phyloP scores from a whole-genome alignment of 2,329 filamentous ascomycete genomes.

The Arachnomyces sp. region DNA sequence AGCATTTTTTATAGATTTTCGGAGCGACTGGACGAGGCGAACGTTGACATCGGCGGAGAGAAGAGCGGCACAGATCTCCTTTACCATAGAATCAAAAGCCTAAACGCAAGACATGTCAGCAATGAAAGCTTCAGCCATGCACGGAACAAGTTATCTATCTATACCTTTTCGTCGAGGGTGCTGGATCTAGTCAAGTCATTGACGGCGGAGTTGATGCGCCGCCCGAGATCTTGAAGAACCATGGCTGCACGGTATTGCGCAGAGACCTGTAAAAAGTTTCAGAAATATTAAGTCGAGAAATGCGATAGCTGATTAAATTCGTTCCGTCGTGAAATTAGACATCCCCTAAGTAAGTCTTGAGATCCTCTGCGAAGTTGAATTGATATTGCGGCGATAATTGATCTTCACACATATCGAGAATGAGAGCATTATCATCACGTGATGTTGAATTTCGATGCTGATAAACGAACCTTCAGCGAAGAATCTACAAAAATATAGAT shows the following conservation, averaged over 20 bases:
- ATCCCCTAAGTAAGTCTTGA: background rate
- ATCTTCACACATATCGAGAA: too few relatives aligned
- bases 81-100: conserved; percentile 97
- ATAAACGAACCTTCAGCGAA: conserved; percentile 1
- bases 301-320: background rate
- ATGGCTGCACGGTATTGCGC: conserved; percentile 44
- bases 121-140: background rate
- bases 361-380: background rate
- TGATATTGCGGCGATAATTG: background rate
- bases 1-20: conserved; percentile 80
- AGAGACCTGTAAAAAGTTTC: too few relatives aligned
- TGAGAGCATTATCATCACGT: background rate
- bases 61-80: conserved; percentile 92
- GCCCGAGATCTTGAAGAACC: conserved; percentile 98
- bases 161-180: conserved; percentile 91
- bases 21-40: conserved; percentile 79
- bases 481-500: conserved; percentile 14
- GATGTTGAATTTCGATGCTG: background rate
- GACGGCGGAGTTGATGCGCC: conserved; percentile 96
- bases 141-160: conserved; percentile 2
- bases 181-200: conserved; percentile 84
- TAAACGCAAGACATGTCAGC: conserved; percentile 28
- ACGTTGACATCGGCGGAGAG: conserved; percentile 97
- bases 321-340: background rate
- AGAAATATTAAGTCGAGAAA: background rate